A percentile compares a stretch with the other conserved stretches of the same genome.
Conservation (phyloP, 208 protist species). For the Trypanosoma brucei region DNA sequence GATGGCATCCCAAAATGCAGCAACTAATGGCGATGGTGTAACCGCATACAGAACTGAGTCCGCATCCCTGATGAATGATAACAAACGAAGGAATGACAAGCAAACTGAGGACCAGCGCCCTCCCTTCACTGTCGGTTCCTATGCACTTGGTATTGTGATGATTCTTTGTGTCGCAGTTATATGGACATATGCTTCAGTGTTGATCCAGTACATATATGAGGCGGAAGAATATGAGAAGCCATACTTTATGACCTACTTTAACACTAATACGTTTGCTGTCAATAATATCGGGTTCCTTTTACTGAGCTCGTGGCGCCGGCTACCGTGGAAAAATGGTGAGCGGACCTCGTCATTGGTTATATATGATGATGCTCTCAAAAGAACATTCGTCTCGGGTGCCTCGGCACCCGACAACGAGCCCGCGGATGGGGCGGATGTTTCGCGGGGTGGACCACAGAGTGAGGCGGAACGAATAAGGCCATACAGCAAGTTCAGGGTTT, state of each 20-base stretch:
- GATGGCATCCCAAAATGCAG: too few species aligned
- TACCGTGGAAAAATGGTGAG: slow-evolving; percentile 43
- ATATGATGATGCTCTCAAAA: slow-evolving; percentile 31
- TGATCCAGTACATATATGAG: slow-evolving; percentile 90
- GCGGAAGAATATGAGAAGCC: slow-evolving; percentile 77
- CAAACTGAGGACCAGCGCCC: neutral
- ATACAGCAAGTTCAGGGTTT: slow-evolving; percentile 71
- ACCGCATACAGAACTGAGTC: neutral
- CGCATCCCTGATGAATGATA: neutral
- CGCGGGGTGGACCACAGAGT: slow-evolving; percentile 10
- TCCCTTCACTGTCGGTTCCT: slow-evolving; percentile 33
- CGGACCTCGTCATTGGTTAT: slow-evolving; percentile 44
- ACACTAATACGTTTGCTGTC: slow-evolving; percentile 79
- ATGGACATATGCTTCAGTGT: slow-evolving; percentile 83
- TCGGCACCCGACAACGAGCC: neutral
- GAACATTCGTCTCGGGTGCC: neutral
- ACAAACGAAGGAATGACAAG: neutral
- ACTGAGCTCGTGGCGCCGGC: slow-evolving; percentile 41
- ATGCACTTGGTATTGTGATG: slow-evolving; percentile 73
- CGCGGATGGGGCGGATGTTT: neutral
- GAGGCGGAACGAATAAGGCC: slow-evolving; percentile 36
- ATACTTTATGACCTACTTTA: slow-evolving; percentile 92
- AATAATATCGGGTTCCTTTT: slow-evolving; percentile 81
- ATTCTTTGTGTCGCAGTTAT: slow-evolving; percentile 88
- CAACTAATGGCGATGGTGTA: too few species aligned